Evolutionary conservation across 805 yeast genomes (phyloP).

Genomic region (Tetrapisispora taiwanensis): DNA sequence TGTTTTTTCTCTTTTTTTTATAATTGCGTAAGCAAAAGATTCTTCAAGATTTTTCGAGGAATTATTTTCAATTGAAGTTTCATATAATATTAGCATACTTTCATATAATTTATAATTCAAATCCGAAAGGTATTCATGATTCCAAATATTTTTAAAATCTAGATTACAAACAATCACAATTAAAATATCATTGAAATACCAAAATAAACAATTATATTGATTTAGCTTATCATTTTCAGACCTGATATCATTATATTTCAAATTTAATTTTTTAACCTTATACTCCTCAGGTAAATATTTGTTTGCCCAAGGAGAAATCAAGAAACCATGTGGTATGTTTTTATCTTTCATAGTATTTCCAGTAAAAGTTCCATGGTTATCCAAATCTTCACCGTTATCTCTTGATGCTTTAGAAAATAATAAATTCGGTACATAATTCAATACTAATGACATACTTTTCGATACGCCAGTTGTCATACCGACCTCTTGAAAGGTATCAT

Average conservation of each 20-base stretch:
- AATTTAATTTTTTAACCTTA: conserved; percentile 13
- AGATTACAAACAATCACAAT: conserved; percentile 19
- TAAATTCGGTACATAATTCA: conserved; percentile 23
- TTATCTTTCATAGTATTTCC: neutral
- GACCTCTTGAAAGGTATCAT: conserved; percentile 29
- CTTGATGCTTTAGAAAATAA: neutral
- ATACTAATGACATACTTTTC: conserved; percentile 21
- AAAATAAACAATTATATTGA: conserved; percentile 12
- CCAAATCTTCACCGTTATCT: neutral
- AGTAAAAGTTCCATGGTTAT: neutral
- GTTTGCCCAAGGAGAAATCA: conserved; percentile 24
- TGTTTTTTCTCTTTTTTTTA: conserved; percentile 7
- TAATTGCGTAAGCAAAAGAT: conserved; percentile 18
- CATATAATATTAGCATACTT: conserved; percentile 17
- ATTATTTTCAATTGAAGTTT: conserved; percentile 1
- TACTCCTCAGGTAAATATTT: conserved; percentile 18
- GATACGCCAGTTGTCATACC: conserved; percentile 27
- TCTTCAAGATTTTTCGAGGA: conserved; percentile 1
- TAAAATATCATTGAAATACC: conserved; percentile 24
- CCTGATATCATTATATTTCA: conserved; percentile 7
- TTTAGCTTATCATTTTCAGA: neutral
- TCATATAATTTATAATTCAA: conserved; percentile 15
- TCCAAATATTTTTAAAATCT: conserved; percentile 21
- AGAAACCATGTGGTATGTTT: conserved; percentile 14
- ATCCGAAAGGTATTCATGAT: conserved; percentile 20